These are phyloP conservation scores for Chaetothyriales sp. DNA, from an alignment of 2,329 filamentous ascomycete genomes.

Conservation along the genomic window DNA sequence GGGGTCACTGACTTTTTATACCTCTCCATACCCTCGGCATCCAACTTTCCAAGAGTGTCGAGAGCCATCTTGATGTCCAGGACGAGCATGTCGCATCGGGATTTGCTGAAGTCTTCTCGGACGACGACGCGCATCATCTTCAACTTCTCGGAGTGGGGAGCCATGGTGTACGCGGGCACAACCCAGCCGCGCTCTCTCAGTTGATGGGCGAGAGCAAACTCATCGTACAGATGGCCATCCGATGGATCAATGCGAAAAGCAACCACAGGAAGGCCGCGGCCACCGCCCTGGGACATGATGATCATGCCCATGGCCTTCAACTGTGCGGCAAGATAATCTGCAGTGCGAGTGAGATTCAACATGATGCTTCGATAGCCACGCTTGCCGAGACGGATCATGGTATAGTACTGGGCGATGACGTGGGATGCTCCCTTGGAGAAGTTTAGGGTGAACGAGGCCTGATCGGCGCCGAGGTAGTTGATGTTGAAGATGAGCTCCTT, in stretches of 20 bases:
- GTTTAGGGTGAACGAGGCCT: slow-evolving; percentile 91
- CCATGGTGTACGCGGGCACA: slow-evolving; percentile 94
- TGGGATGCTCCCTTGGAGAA: slow-evolving; percentile 92
- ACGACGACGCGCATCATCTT: slow-evolving; percentile 88
- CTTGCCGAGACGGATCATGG: slow-evolving; percentile 87
- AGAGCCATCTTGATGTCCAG: slow-evolving; percentile 64
- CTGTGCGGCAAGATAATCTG: slow-evolving; percentile 67
- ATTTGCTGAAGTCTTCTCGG: slow-evolving; percentile 76
- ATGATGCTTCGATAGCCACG: slow-evolving; percentile 85
- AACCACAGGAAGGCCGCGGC: slow-evolving; percentile 71
- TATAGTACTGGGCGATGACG: slow-evolving; percentile 94
- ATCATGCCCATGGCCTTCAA: slow-evolving; percentile 65
- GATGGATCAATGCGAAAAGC: slow-evolving; percentile 62
- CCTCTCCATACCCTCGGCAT: slow-evolving; percentile 52
- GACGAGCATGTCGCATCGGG: slow-evolving; percentile 64
- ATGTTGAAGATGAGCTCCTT: slow-evolving; percentile 96
- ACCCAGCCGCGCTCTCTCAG: slow-evolving; percentile 81
- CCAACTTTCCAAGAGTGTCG: slow-evolving; percentile 56
- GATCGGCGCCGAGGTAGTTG: slow-evolving; percentile 93
- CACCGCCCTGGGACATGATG: slow-evolving; percentile 69
- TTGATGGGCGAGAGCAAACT: slow-evolving; percentile 69
- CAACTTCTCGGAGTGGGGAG: slow-evolving; percentile 64
- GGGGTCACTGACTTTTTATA: slow-evolving; percentile 44
- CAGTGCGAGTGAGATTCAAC: slow-evolving; percentile 77
- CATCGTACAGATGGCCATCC: slow-evolving; percentile 46